Evolutionary conservation across 306 rosid genomes (phyloP).

Genomic region (Vicia sativa): DNA sequence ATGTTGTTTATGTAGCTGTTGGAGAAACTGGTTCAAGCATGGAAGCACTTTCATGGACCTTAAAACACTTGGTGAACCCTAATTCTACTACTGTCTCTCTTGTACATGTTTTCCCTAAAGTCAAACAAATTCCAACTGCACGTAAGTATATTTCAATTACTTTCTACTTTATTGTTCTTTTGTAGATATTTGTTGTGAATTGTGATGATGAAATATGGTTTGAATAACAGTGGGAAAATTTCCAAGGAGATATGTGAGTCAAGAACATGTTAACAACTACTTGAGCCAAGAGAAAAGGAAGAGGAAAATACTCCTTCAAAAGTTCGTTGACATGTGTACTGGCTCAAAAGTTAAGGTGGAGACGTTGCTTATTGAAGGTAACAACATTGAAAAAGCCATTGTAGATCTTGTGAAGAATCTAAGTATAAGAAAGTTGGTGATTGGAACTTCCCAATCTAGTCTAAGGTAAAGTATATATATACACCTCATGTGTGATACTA

Average conservation of each 20-base stretch:
- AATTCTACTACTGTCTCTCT: constrained; percentile 49
- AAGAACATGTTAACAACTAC: constrained; percentile 27
- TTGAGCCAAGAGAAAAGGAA: constrained; percentile 39
- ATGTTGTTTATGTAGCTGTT: constrained; percentile 67
- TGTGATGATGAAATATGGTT: too few relatives aligned
- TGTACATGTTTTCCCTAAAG: constrained; percentile 67
- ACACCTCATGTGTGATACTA: not conserved
- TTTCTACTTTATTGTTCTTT: too few relatives aligned
- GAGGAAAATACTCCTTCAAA: constrained; percentile 42
- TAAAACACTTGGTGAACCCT: constrained; percentile 50
- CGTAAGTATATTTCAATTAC: constrained; percentile 43
- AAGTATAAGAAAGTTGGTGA: constrained; percentile 43
- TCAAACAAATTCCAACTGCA: constrained; percentile 63
- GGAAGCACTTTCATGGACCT: constrained; percentile 68
- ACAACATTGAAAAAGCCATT: constrained; percentile 43
- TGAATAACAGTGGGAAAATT: constrained; percentile 44
- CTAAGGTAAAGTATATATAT: constrained; percentile 35
- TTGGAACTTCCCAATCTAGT: constrained; percentile 37
- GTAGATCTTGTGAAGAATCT: constrained; percentile 27
- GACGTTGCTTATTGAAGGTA: constrained; percentile 36
- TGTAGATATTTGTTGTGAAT: too few relatives aligned
- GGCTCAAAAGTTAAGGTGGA: constrained; percentile 50
- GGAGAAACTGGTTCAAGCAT: constrained; percentile 49
- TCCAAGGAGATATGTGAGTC: constrained; percentile 42
- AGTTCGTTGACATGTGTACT: constrained; percentile 44